phyloP scores from a whole-genome alignment of 2,329 filamentous ascomycete species.

The Cercospora nicotianae region DNA sequence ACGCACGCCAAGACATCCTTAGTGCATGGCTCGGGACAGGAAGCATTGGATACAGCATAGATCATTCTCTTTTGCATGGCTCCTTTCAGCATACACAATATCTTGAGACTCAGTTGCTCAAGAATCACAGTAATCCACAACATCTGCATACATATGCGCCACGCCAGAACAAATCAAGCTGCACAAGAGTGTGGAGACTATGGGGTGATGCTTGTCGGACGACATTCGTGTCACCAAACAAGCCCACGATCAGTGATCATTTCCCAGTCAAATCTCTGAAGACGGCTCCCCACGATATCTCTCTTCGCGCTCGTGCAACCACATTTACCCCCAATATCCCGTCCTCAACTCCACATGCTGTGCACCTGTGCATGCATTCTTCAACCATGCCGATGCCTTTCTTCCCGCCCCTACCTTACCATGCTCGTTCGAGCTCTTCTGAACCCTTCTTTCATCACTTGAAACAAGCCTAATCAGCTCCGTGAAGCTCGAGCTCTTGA shows the following conservation, averaged over 20 bases:
- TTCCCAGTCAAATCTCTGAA: neutral
- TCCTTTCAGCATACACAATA: neutral
- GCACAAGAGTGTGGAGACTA: neutral
- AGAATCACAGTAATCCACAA: neutral
- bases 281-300: constrained; percentile 3
- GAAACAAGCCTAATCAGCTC: neutral
- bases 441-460: neutral
- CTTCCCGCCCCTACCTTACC: neutral
- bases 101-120: neutral
- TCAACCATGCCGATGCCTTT: neutral
- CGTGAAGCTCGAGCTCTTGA: neutral
- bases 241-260: neutral
- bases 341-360: neutral
- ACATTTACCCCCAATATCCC: neutral
- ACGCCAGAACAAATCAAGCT: neutral
- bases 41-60: neutral
- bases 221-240: neutral
- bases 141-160: neutral
- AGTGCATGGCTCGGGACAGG: neutral
- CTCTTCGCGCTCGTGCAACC: neutral
- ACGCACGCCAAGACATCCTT: neutral
- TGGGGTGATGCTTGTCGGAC: neutral
- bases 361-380: neutral
- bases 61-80: neutral
- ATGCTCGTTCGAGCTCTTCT: neutral